Evolutionary conservation across 495 filamentous ascomycete genomes (phyloP).

Genomic region (Cudoniella acicularis): DNA sequence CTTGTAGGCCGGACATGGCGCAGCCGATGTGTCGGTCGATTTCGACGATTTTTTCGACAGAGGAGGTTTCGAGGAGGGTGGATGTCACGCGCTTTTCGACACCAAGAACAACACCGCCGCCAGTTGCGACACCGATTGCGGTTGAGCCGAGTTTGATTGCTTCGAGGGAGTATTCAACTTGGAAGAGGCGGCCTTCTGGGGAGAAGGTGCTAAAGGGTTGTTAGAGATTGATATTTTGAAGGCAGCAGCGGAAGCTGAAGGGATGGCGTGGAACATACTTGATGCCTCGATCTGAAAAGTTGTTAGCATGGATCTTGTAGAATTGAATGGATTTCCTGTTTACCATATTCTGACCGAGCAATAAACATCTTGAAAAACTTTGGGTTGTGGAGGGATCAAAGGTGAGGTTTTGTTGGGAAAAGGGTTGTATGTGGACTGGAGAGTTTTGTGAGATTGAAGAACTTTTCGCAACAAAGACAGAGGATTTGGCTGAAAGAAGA

Average conservation of each 20-base stretch:
- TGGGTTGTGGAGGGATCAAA: neutral
- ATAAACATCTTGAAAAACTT: conserved; percentile 83
- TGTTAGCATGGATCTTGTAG: conserved; percentile 28
- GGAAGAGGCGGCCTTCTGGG: conserved; percentile 98
- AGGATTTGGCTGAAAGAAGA: neutral
- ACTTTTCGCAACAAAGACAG: neutral
- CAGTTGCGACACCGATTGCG: conserved; percentile 94
- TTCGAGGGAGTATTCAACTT: conserved; percentile 99
- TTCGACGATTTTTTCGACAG: conserved; percentile 98
- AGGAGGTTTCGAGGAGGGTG: conserved; percentile 91
- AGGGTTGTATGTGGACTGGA: neutral
- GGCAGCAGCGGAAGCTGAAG: neutral
- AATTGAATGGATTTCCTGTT: conserved; percentile 9
- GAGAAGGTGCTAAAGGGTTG: conserved; percentile 83
- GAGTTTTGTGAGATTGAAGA: neutral
- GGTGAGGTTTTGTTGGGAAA: neutral
- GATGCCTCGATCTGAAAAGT: conserved; percentile 85
- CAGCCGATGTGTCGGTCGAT: conserved; percentile 98
- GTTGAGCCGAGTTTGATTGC: conserved; percentile 99
- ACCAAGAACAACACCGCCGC: conserved; percentile 88
- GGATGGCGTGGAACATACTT: conserved; percentile 60
- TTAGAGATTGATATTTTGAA: conserved; percentile 1
- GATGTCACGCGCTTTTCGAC: conserved; percentile 99
- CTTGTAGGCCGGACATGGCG: conserved; percentile 96
- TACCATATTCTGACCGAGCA: conserved; percentile 99